Evolutionary conservation across 371 early-diverging fungal species (phyloP), one percentile per base, ranked within the genome.

Genomic region (Mortierella sp.): DNA sequence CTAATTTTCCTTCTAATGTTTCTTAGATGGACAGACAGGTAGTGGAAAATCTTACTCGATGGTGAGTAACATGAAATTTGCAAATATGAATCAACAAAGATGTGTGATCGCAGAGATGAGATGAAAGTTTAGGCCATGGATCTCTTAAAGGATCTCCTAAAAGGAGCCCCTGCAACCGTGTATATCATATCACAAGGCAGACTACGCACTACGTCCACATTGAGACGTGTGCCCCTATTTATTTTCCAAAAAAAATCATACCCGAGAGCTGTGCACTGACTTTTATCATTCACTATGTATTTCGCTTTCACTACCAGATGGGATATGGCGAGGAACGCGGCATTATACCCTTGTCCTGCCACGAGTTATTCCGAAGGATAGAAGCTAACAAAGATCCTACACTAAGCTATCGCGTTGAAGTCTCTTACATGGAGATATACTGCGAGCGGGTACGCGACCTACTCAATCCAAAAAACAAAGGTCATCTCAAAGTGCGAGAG

Each of bases 391-490:
- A 65, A 12, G 85, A 88, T 19, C 72, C 79, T 19, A 87, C 85
- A 26, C 64, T 89, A 15, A 88, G 89, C 22, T 92, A 86, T 72
- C 85, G 89, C 35, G 95, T 96, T 3, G 92, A 95, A 75, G 96
- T 96, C 5, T 92, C 92, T 9, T 97, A 95, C 71, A 90, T 96
- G 80, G 96, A 94, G 80, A 92, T 92, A 61, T 90, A 93, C 73
- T 92, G 92, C 79, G 99, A 99, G 81, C 90, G 93, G 42, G 96
- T 98, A 17, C 91, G 94, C 26, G 98, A 98, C 86, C 83, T 99
- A 42, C 80, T 98, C 37, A 94, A 92, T 64, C 93, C 95, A 7
- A 88, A 88, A 64, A 90, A 92, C 66, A 91, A 92, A 40, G 92
- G 86, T 5, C 93, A 93, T 76, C 86, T 96, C 49, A 89, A 93